phyloP scores from a whole-genome alignment of 768 basidiomycete species.

The Daedaleopsis sinensis region DNA sequence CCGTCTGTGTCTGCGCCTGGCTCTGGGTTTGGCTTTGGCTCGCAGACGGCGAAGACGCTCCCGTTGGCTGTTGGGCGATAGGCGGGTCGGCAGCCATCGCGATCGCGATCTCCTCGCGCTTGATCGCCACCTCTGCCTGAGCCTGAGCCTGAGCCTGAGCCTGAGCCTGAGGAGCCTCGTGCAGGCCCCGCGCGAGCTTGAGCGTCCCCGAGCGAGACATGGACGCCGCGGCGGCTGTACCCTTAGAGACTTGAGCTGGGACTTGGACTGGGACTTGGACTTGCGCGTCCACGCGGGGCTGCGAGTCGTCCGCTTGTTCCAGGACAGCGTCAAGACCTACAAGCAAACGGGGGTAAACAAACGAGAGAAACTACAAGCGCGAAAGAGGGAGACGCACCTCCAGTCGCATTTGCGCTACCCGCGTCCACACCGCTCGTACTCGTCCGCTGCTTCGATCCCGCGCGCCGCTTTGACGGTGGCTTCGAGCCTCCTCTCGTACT shows the following conservation, averaged over 20 bases:
- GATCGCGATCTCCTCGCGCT: conserved; percentile 9
- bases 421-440: not conserved
- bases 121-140: not conserved
- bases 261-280: not conserved
- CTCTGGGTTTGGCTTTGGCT: conserved; percentile 1
- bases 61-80: no score
- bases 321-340: not conserved
- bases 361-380: not conserved
- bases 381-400: not conserved
- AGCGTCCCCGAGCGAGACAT: conserved; percentile 14
- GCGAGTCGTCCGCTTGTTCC: not conserved
- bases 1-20: not conserved
- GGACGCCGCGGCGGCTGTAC: not conserved
- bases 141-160: not conserved
- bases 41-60: not conserved
- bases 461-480: conserved; percentile 4
- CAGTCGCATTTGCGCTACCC: not conserved
- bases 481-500: conserved; percentile 4
- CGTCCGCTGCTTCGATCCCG: not conserved
- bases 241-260: not conserved
- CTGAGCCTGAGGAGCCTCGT: conserved; percentile 1
- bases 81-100: not conserved
- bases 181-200: conserved; percentile 5
- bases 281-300: not conserved
- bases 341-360: not conserved